Base-by-base conservation (phyloP, 2,329 filamentous ascomycete genomes). In the Paramyrothecium roridum region DNA sequence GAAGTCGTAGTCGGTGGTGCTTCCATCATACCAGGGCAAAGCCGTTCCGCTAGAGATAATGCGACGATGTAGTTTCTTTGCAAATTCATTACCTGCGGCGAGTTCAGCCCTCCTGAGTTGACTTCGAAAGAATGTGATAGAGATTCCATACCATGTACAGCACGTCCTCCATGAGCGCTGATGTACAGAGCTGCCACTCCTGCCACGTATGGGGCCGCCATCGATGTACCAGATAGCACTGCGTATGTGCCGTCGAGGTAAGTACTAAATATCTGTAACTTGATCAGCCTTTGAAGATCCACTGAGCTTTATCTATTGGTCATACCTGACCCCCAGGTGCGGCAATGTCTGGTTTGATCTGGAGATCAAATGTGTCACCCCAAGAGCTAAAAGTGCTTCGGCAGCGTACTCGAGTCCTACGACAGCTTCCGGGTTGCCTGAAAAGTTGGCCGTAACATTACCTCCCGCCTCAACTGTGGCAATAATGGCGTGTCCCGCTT, bases 201-300 rank as follows among this genome's bases (percentile, higher is more conserved):
- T 23, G 77, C 77, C 4, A 78, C 68, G 54, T 76, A 77, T 2
- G 77, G 77, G 50, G 71, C 72, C 3, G 77, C 73, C 78, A 81
- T 80, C 2, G 75, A 79, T 0, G 79, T 81, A 48, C 79, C 79
- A 51, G 34, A 75, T 65, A 51, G 26, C 7, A 79, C 68, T 3
- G 69, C 69, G 52, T 68, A 67, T 16, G 23, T 49, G 8, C 48
- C 55, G 23, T 54, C 63, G 3, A 74, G 71, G 48, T 72, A 80
- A 3, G 76, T 79, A 13, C 73, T 75, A 47, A 76, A 69, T 40
- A 66, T 64, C 1, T 73, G 67, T 30, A 4, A 30, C 26, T 6
- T 4, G 4, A 30, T 30, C 10, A 30, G 26, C 6, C n/a, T n/a
- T 6, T 30, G 26, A 30, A 6, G 26, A 30, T 6, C 4, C 26